Evolutionary conservation across 768 basidiomycete genomes (phyloP), one percentile per base, ranked within the genome.

Genomic region (Suillus spraguei): DNA sequence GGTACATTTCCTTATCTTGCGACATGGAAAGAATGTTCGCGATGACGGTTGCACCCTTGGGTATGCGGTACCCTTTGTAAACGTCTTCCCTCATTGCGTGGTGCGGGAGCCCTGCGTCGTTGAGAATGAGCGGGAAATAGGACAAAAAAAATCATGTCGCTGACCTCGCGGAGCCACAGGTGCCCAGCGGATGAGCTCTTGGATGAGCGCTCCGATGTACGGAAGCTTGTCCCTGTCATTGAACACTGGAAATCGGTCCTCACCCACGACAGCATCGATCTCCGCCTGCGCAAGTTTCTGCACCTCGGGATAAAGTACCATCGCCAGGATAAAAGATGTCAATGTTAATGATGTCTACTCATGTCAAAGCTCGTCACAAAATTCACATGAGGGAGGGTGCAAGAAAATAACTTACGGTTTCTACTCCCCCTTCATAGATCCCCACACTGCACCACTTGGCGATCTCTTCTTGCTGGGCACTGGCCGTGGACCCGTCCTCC

Each of bases 161-260:
- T 39, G 22, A 49, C 39, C 14, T 8, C 11, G 35, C 53, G 42
- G 32, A 65, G 62, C 65, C 33, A 71, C 38, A 2, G 70, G 68
- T 46, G 33, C 63, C 71, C 71, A 72, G 6, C 67, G 67, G 28
- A 67, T 61, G 28, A 71, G 53, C 55, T 76, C 73, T 10, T 68
- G 69, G 38, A 71, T 62, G 32, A 73, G 8, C 1, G 67, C 73
- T 53, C 69, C 69, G n/a, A 76, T 13, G 65, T 76, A 76, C 1
- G 73, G 73, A 7, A 76, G 63, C 24, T 67, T 68, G 0, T 55
- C 49, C 6, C 70, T 67, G 56, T 76, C 73, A 3, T 66, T 55
- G 22, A 72, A 73, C 1, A 67, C 70, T 73, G 74, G 10, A 77
- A 66, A 0, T 76, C n/a, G n/a, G n/a, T n/a, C n/a, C n/a, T n/a